Evolutionary conservation across 768 basidiomycete genomes (phyloP).

Genomic region (Ramaria sp.): DNA sequence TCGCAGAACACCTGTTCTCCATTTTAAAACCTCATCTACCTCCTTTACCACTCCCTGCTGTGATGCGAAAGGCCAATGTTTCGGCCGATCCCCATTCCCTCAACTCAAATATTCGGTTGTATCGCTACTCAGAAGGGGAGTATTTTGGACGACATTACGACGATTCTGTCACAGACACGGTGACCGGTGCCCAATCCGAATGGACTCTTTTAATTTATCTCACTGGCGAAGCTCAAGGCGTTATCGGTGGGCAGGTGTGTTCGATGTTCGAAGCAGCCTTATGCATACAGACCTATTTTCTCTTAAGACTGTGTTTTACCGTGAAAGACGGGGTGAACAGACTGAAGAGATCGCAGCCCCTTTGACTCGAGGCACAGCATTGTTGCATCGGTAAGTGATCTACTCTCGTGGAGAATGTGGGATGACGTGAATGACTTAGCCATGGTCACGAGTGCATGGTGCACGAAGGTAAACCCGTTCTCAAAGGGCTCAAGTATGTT

Average conservation of each 20-base stretch:
- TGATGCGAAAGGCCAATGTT: constrained; percentile 17
- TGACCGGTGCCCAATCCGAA: constrained; percentile 54
- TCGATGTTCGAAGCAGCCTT: constrained; percentile 5
- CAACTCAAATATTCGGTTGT: constrained; percentile 67
- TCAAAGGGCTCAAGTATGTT: constrained; percentile 58
- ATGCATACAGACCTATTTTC: background rate
- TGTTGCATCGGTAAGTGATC: constrained; percentile 47
- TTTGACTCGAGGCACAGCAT: constrained; percentile 48
- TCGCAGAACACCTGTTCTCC: constrained; percentile 42
- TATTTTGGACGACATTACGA: constrained; percentile 74
- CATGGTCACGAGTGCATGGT: constrained; percentile 66
- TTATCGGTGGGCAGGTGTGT: constrained; percentile 56
- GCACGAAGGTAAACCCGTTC: constrained; percentile 58
- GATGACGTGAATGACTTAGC: constrained; percentile 22
- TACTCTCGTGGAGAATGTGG: background rate
- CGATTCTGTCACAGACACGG: constrained; percentile 49
- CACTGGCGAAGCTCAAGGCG: constrained; percentile 60
- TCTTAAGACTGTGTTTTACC: constrained; percentile 59
- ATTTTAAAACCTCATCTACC: constrained; percentile 49
- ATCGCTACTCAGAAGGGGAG: constrained; percentile 52
- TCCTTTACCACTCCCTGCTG: constrained; percentile 29
- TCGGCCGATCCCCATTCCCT: constrained; percentile 40
- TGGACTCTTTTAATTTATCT: constrained; percentile 73
- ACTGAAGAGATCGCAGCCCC: constrained; percentile 40
- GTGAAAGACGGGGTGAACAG: constrained; percentile 37